These are phyloP conservation scores for Posidonia oceanica DNA, from an alignment of 116 monocot genomes.

Conservation along the genomic window DNA sequence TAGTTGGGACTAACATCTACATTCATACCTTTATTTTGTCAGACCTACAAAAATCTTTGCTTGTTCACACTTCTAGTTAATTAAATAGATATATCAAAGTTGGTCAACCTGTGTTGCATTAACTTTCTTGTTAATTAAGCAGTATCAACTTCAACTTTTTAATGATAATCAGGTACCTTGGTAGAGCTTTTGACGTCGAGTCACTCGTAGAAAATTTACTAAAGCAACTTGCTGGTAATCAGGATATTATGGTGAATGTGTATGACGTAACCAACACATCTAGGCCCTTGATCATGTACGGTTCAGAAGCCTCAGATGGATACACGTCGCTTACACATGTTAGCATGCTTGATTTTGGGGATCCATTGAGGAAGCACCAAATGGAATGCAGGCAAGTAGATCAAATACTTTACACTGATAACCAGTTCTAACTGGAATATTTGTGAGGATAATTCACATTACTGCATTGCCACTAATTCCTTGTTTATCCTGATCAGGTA, in stretches of 20 bases:
- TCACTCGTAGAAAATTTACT: constrained; percentile 91
- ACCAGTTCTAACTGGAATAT: too few species aligned
- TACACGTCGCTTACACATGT: constrained; percentile 41
- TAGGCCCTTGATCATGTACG: constrained; percentile 88
- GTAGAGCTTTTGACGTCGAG: constrained; percentile 97
- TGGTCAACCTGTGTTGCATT: too few species aligned
- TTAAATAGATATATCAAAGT: too few species aligned
- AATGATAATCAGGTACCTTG: constrained; percentile 55
- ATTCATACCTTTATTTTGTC: too few species aligned
- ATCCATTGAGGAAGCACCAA: constrained; percentile 87
- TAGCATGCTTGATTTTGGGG: constrained; percentile 90
- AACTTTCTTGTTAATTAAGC: neutral
- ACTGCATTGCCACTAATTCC: neutral
- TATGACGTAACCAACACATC: constrained; percentile 87
- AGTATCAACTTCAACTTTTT: neutral
- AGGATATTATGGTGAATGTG: constrained; percentile 87
- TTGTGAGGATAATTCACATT: too few species aligned
- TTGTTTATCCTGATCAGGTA: constrained; percentile 38
- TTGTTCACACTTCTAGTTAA: too few species aligned
- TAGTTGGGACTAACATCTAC: too few species aligned
- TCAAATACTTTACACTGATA: neutral
- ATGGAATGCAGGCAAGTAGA: constrained; percentile 74
- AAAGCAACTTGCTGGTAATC: constrained; percentile 84
- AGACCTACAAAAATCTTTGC: too few species aligned
- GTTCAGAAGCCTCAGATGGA: constrained; percentile 45